Base-by-base conservation (phyloP, 192 early-diverging fungal species). In the Backusella tarrabulga region DNA sequence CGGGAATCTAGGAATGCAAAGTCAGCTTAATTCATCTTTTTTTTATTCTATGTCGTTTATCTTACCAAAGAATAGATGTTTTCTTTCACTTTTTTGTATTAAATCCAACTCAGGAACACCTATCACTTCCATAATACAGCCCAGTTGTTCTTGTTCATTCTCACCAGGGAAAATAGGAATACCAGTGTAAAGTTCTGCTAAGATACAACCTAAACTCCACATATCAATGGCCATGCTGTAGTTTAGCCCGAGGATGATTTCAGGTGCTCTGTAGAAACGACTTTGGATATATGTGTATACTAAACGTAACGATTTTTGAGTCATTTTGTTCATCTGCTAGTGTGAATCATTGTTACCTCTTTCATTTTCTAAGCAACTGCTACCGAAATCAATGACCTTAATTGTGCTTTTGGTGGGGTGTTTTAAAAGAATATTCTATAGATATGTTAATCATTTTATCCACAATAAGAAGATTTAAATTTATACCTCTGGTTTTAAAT, bases 201-300 rank as follows among this genome's bases (percentile, higher is more conserved):
- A 87, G 71, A 99, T 97, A 79, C 97, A 98, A 5, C 97, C 97
- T 46, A 99, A 86, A 72, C 92, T 94, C 97, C 97, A 99, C 92
- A 99, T 94, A 82, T 99, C 97, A 71, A 99, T 99, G 8, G 94
- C 90, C 77, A 91, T 94, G 72, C 88, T 94, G 79, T 99, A 99
- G 6, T 87, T 91, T 82, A 90, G 87, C 36, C 96, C 81, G 50
- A 99, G 81, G 60, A 99, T 99, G 38, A 99, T 96, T 83, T 99
- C 98, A 32, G 98, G 98, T 34, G 95, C 94, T 29, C 98, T 91
- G 81, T 99, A 99, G 85, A 99, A 99, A 34, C 98, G 90, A 78
- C 90, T 92, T 84, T 99, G 98, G 68, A 99, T 98, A 81, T 99
- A 99, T 3, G 97, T 98, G 82, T 99, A 99, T 40, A 98, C 93